Base-by-base conservation (phyloP, 495 filamentous ascomycete species). In the Astrothelium macrocarpum region DNA sequence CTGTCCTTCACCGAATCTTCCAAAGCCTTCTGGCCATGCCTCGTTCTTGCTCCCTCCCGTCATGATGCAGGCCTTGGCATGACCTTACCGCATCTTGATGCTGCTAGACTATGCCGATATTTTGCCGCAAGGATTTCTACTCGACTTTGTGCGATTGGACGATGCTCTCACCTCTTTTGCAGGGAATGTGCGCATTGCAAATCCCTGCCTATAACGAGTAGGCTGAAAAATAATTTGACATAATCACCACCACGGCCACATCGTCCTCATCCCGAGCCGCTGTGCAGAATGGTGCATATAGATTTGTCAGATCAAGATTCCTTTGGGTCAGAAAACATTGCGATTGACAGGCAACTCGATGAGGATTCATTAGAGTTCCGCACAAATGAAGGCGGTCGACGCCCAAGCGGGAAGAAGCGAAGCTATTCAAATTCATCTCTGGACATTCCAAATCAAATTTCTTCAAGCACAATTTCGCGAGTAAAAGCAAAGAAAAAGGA, bases 1-100 rank as follows among this genome's bases (percentile, higher is more conserved):
- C 49, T 18, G 20, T 18, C 49, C 49, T 56, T 56, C 49, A 56
- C 49, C 49, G 49, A 56, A 56, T 56, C 49, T 56, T 56, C 49
- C 25, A 56, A 56, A 56, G 12, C 7, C 7, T 16, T 56, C 16
- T 7, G 26, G 20, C 23, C 7, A 20, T 20, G 9, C 18, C 43
- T 14, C 43, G n/a, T 10, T 20, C n/a, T 9, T 18, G n/a, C 9
- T 10, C 18, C 9, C 43, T 49, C 43, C 20, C 45, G n/a, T 49
- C 45, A 49, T 23, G 12, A 5, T 49, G 45, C 45, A 49, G 45
- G n/a, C n/a, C 45, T 49, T 16, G 45, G 11, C 45, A 9, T 49
- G 11, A 5, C n/a, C 5, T 56, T 12, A 9, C 49, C 49, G 14
- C 49, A n/a, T n/a, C n/a, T n/a, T n/a, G n/a, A n/a, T n/a, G n/a